phyloP scores from a whole-genome alignment of 371 early-diverging fungal species.

The Saksenaea oblongispora region DNA sequence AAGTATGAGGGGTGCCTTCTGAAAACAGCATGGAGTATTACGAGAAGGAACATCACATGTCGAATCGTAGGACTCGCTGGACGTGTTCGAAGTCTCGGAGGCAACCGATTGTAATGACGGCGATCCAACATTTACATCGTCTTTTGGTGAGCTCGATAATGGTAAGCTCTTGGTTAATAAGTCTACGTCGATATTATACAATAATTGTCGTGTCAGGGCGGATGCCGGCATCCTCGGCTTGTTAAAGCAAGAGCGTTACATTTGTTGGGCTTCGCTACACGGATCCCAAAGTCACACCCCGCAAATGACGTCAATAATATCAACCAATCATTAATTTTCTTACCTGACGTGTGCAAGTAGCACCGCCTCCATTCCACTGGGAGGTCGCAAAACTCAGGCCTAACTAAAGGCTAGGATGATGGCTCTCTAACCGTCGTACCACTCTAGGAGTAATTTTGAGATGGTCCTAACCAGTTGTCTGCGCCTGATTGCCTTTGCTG shows the following conservation, averaged over 20 bases:
- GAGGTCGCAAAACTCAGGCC: too few species aligned
- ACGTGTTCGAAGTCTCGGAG: background rate
- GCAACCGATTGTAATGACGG: background rate
- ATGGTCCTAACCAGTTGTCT: too few species aligned
- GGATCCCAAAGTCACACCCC: too few species aligned
- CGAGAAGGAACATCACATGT: background rate
- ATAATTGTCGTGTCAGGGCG: background rate
- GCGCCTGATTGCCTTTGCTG: too few species aligned
- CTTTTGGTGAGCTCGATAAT: background rate
- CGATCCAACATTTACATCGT: background rate
- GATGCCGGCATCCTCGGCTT: constrained; percentile 2
- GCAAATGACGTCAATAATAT: too few species aligned
- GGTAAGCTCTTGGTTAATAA: background rate
- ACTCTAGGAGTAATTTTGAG: too few species aligned
- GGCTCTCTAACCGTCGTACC: too few species aligned
- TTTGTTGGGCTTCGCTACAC: too few species aligned
- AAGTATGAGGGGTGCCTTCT: background rate
- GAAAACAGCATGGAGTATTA: background rate
- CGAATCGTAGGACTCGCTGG: background rate
- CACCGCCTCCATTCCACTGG: too few species aligned
- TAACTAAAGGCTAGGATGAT: too few species aligned
- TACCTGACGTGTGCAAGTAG: too few species aligned
- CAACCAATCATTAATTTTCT: too few species aligned
- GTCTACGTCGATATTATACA: background rate
- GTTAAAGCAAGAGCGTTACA: background rate